Evolutionary conservation across 2,329 filamentous ascomycete genomes (phyloP).

Genomic region (Blastomyces parvus): DNA sequence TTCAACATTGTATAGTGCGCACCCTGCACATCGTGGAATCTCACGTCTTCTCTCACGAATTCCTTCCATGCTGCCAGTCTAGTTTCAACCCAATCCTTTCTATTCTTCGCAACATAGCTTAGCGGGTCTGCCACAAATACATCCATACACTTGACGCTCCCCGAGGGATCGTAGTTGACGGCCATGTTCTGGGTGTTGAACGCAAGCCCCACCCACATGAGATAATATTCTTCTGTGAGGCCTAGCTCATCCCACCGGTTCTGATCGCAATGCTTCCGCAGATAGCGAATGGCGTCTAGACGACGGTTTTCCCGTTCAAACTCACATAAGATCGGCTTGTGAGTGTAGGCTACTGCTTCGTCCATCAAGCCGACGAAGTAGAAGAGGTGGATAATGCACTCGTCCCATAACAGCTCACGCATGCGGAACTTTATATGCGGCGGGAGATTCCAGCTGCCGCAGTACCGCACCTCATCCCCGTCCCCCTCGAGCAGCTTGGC

Average conservation of each 20-base stretch:
- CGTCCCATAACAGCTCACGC: slow-evolving; percentile 30
- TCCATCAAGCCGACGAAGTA: slow-evolving; percentile 33
- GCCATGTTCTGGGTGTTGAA: slow-evolving; percentile 29
- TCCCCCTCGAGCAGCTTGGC: slow-evolving; percentile 35
- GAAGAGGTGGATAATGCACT: slow-evolving; percentile 30
- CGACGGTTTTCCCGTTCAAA: slow-evolving; percentile 13
- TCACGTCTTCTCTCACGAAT: slow-evolving; percentile 19
- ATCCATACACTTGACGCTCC: slow-evolving; percentile 29
- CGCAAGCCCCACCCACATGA: slow-evolving; percentile 23
- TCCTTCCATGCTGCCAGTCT: slow-evolving; percentile 25
- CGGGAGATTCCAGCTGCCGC: slow-evolving; percentile 37
- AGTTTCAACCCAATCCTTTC: slow-evolving; percentile 12
- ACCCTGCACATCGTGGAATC: slow-evolving; percentile 26
- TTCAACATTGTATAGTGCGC: slow-evolving; percentile 30
- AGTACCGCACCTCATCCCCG: slow-evolving; percentile 33
- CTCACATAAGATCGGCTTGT: slow-evolving; percentile 16
- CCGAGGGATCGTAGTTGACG: slow-evolving; percentile 34
- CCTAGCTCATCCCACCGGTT: slow-evolving; percentile 26
- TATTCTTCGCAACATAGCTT: slow-evolving; percentile 20
- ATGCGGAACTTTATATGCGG: slow-evolving; percentile 38
- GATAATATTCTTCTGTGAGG: slow-evolving; percentile 18
- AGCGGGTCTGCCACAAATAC: slow-evolving; percentile 33
- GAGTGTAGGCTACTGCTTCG: slow-evolving; percentile 18
- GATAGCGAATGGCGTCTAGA: slow-evolving; percentile 11
- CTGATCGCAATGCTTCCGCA: slow-evolving; percentile 12